Conservation (phyloP, 208 protist genomes). For the Angomonas deanei region DNA sequence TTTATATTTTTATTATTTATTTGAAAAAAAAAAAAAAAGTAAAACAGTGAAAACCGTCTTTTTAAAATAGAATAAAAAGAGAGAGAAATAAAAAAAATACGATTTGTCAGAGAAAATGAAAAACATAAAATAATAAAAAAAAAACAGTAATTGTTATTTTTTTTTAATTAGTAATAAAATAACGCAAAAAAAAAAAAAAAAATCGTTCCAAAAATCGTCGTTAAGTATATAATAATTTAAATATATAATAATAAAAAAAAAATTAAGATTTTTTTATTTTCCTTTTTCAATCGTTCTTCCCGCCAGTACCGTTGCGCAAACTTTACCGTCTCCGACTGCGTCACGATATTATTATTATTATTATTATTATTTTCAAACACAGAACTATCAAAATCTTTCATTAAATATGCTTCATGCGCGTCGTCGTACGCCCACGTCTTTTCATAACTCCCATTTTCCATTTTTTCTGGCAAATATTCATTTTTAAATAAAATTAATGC, state of each 20-base stretch:
- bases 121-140: conserved; percentile 5
- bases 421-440: conserved; percentile 58
- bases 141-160: not conserved
- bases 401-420: conserved; percentile 8
- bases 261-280: not conserved
- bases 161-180: not conserved
- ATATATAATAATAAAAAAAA: conserved; percentile 3
- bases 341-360: not conserved
- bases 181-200: conserved; percentile 5
- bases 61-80: not conserved
- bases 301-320: not conserved
- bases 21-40: conserved; percentile 7
- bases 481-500: conserved; percentile 43
- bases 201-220: not conserved
- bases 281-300: not conserved
- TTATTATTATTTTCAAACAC: not conserved
- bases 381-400: conserved; percentile 19
- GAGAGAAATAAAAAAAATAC: not conserved
- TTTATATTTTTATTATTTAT: no score
- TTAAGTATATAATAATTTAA: not conserved
- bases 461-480: conserved; percentile 62
- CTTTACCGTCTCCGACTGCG: no score
- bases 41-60: not conserved
- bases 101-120: conserved; percentile 6
- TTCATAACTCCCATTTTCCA: conserved; percentile 41